Conservation (phyloP, 2,329 filamentous ascomycete species). For the Geosmithia putterillii region DNA sequence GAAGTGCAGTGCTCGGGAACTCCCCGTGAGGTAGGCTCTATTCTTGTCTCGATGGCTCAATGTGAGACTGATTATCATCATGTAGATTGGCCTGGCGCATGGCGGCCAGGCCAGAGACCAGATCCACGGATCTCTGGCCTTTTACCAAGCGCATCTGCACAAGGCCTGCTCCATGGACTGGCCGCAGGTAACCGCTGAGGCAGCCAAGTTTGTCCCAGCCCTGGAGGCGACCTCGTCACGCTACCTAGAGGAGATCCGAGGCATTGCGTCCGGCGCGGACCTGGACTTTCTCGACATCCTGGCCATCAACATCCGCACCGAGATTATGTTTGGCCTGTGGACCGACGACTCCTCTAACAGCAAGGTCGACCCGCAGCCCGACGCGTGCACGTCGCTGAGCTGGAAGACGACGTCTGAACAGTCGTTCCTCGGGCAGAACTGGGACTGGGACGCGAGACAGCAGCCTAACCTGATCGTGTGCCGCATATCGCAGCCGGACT, state of each 20-base stretch:
- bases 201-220: conserved; percentile 1
- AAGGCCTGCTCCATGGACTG: conserved; percentile 18
- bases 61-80: too few relatives aligned
- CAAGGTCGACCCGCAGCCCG: conserved; percentile 13
- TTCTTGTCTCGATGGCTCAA: too few relatives aligned
- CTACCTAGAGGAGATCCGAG: conserved; percentile 27
- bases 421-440: conserved; percentile 41
- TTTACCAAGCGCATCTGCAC: conserved; percentile 22
- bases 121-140: conserved; percentile 18
- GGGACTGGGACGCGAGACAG: conserved; percentile 50
- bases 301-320: conserved; percentile 43
- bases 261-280: conserved; percentile 37
- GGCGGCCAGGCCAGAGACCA: conserved; percentile 14
- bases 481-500: conserved; percentile 26
- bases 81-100: conserved; percentile 24
- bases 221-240: conserved; percentile 4
- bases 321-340: conserved; percentile 45
- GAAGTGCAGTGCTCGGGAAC: too few relatives aligned
- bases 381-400: conserved; percentile 42
- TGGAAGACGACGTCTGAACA: conserved; percentile 20
- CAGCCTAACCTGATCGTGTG: conserved; percentile 34
- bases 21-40: too few relatives aligned
- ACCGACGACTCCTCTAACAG: conserved; percentile 2
- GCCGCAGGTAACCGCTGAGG: conserved; percentile 4
- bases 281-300: conserved; percentile 37